A percentile compares a stretch with the other conserved stretches of the same genome.
phyloP scores from a whole-genome alignment of 805 yeast species.

The Metschnikowia corniflorae region DNA sequence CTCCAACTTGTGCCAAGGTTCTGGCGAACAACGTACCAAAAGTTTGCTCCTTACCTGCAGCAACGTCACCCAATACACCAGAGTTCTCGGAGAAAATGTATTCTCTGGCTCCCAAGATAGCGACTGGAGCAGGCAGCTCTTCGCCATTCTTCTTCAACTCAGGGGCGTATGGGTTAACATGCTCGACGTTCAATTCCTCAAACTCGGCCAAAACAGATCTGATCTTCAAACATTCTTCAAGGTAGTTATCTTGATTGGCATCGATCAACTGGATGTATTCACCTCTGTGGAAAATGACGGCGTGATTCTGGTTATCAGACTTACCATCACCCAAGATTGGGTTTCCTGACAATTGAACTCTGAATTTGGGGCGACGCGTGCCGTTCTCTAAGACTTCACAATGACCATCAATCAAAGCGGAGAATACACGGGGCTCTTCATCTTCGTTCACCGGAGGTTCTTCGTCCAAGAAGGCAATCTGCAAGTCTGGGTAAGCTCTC shows the following conservation, averaged over 20 bases:
- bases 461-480: constrained; percentile 58
- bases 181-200: constrained; percentile 56
- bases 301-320: constrained; percentile 78
- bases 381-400: constrained; percentile 48
- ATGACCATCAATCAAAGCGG: constrained; percentile 58
- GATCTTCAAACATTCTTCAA: constrained; percentile 78
- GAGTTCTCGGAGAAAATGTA: constrained; percentile 79
- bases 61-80: constrained; percentile 80
- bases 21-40: constrained; percentile 83
- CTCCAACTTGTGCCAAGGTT: constrained; percentile 77
- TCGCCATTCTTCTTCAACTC: constrained; percentile 56
- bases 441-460: constrained; percentile 49
- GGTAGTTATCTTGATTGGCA: constrained; percentile 80
- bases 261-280: constrained; percentile 78
- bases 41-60: constrained; percentile 87
- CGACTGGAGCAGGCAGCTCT: constrained; percentile 53
- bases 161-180: constrained; percentile 79
- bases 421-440: constrained; percentile 52
- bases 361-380: constrained; percentile 49
- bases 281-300: constrained; percentile 71
- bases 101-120: constrained; percentile 81
- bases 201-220: constrained; percentile 73
- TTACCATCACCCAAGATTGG: constrained; percentile 86
- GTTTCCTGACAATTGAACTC: constrained; percentile 68
- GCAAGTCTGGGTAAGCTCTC: constrained; percentile 65